Percentiles rank a stretch among this genome's conserved stretches.
Conservation (phyloP, 208 protist genomes). For the Phytomonas francai region DNA sequence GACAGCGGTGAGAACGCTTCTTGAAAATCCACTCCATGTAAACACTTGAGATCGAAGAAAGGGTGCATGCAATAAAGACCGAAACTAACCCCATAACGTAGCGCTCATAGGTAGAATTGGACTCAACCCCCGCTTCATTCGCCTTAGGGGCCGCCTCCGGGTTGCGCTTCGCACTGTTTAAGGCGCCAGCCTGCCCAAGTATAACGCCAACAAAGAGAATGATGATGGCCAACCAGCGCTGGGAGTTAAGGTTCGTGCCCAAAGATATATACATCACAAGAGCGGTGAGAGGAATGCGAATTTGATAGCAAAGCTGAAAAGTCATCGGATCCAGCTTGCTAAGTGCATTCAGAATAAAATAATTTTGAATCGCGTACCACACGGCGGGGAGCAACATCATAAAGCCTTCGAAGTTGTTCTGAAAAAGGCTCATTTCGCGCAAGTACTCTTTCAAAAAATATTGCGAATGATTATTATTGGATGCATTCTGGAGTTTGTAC, state of each 20-base stretch:
- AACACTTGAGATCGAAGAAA: conserved; percentile 48
- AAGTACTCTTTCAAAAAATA: background rate
- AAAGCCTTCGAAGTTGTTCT: conserved; percentile 15
- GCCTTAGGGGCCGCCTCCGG: background rate
- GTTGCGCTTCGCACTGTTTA: too few species aligned
- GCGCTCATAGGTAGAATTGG: too few species aligned
- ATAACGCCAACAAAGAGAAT: conserved; percentile 3
- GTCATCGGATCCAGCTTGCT: conserved; percentile 39
- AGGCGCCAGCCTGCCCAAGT: background rate
- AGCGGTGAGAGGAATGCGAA: conserved; percentile 46
- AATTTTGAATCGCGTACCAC: conserved; percentile 48
- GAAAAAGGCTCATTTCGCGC: background rate
- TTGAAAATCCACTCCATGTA: conserved; percentile 59
- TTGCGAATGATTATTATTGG: background rate
- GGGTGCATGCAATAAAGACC: conserved; percentile 19
- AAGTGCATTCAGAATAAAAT: conserved; percentile 34
- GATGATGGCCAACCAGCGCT: conserved; percentile 1
- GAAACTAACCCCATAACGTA: conserved; percentile 10
- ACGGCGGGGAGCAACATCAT: conserved; percentile 44
- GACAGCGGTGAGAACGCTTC: conserved; percentile 17
- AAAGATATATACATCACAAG: conserved; percentile 28
- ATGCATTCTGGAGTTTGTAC: background rate
- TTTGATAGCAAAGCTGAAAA: conserved; percentile 57
- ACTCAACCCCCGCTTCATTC: background rate
- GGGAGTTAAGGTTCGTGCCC: background rate